Conservation (phyloP, 2,329 filamentous ascomycete genomes). For the Fusarium protoensiforme region DNA sequence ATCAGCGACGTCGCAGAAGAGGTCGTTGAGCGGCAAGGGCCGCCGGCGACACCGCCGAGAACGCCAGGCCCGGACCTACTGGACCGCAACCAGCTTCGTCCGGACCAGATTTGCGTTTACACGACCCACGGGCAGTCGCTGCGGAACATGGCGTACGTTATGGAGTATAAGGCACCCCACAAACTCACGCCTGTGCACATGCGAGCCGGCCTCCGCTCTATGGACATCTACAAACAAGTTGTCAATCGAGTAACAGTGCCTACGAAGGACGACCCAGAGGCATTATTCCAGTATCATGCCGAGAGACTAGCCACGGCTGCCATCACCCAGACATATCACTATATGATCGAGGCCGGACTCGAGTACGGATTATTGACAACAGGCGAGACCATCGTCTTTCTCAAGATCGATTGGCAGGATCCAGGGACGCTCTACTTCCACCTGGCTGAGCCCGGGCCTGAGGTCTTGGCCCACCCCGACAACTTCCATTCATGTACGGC, state of each 20-base stretch:
- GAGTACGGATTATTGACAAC: slow-evolving; percentile 53
- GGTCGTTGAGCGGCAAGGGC: slow-evolving; percentile 33
- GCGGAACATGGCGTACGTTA: slow-evolving; percentile 45
- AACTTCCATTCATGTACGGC: not conserved
- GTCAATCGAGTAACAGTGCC: slow-evolving; percentile 39
- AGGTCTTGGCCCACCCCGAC: slow-evolving; percentile 1
- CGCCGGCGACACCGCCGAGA: slow-evolving; percentile 34
- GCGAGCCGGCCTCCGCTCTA: slow-evolving; percentile 52
- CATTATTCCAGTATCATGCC: slow-evolving; percentile 49
- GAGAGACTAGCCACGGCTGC: slow-evolving; percentile 54
- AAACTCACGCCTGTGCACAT: slow-evolving; percentile 57
- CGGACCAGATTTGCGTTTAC: slow-evolving; percentile 47
- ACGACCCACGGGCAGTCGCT: slow-evolving; percentile 10
- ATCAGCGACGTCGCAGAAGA: slow-evolving; percentile 43
- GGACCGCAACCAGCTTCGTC: slow-evolving; percentile 30
- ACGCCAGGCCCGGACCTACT: slow-evolving; percentile 9
- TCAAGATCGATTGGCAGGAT: slow-evolving; percentile 14
- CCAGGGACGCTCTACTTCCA: slow-evolving; percentile 7
- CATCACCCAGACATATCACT: slow-evolving; percentile 60
- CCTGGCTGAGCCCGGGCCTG: not conserved
- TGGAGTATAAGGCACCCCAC: slow-evolving; percentile 60
- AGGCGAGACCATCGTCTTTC: not conserved
- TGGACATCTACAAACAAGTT: slow-evolving; percentile 54
- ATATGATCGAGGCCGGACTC: slow-evolving; percentile 60
- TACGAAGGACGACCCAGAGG: slow-evolving; percentile 41